Evolutionary conservation across 2,329 filamentous ascomycete genomes (phyloP), one percentile per base, ranked within the genome.

Genomic region (Pseudogymnoascus destructans): DNA sequence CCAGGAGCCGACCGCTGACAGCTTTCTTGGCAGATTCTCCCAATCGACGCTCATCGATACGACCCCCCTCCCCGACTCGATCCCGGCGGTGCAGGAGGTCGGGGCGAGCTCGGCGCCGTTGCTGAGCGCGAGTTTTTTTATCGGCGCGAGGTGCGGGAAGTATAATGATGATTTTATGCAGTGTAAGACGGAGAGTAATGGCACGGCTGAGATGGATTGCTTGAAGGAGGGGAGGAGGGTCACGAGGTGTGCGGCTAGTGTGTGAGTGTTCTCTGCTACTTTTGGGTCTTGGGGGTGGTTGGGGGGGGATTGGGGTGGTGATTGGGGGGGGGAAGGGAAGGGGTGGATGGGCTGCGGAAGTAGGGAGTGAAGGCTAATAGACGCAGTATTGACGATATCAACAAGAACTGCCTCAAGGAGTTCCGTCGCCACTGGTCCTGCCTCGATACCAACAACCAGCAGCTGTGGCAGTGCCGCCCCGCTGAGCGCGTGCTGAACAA

Each of bases 111-210:
- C 92, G 59, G 93, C 91, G 36, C 93, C 93, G 58, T 81, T 98
- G 46, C 78, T 95, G 61, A 95, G 89, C 64, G 93, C 93, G 30
- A 84, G 89, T 57, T 98, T 88, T 80, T 98, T 97, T 74, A 98
- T 98, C 71, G 93, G 93, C 63, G 91, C 90, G 65, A 86, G 92
- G 70, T 98, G 93, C 84, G 86, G 82, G 72, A 79, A 87, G 59
- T 98, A 91, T 80, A 97, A 97, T 75, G 93, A 98, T 78, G 93
- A 98, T 76, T 98, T 87, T 77, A 98, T 98, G 92, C 88, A 95
- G 78, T 98, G 93, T 86, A 98, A 98, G 85, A 88, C 82, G 66
- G 90, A 96, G 75, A 85, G 89, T 68, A 86, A 88, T 63, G 93
- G 93, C 68, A 84, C 82, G 73, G 93, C 90, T 72, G 93, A 98